Evolutionary conservation across 2,329 filamentous ascomycete genomes (phyloP), one percentile per base, ranked within the genome.

Genomic region (Fonsecaea pedrosoi): DNA sequence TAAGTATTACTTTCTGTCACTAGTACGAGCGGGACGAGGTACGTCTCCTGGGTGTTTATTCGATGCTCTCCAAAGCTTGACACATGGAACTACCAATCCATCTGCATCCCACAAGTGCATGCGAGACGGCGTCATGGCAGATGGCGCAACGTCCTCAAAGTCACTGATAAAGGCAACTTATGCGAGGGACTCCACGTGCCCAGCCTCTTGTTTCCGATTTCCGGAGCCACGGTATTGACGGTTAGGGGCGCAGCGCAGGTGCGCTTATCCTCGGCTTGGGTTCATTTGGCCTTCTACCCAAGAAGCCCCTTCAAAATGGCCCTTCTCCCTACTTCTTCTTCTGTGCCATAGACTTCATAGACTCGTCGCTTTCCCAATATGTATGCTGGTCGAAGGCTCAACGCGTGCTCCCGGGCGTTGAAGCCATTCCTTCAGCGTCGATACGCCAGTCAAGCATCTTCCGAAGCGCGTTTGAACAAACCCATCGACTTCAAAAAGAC

Each of bases 401-500:
- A 38, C 34, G 54, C 57, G 9, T n/a, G 65, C 50, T 6, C 48
- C 45, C 64, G 58, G 54, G 12, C 38, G 21, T 48, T 67, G 40
- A 68, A 59, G 48, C 25, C 45, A n/a, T n/a, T 21, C 13, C 12
- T 1, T 25, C 66, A 64, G 53, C 32, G 35, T 48, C 68, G 65
- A 4, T 68, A 68, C 57, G 70, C 73, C 38, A 73, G 69, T 60
- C 67, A 71, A 62, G 75, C 78, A n/a, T 75, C 79, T 7, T 72
- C 83, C 75, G 70, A 78, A 75, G 85, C 86, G 65, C 84, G 85
- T 71, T 86, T 99, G 63, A 99, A 99, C 78, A 80, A 92, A 56
- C 92, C 94, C 6, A 88, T 92, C 73, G 94, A 98, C 82, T 99
- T 95, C 80, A 87, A 89, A 68, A 89, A 90, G 15, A 96, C 90